Evolutionary conservation across 1,284 basidiomycete species (phyloP), one percentile per base, ranked within the genome.

Genomic region (Microstroma glucosiphilum): DNA sequence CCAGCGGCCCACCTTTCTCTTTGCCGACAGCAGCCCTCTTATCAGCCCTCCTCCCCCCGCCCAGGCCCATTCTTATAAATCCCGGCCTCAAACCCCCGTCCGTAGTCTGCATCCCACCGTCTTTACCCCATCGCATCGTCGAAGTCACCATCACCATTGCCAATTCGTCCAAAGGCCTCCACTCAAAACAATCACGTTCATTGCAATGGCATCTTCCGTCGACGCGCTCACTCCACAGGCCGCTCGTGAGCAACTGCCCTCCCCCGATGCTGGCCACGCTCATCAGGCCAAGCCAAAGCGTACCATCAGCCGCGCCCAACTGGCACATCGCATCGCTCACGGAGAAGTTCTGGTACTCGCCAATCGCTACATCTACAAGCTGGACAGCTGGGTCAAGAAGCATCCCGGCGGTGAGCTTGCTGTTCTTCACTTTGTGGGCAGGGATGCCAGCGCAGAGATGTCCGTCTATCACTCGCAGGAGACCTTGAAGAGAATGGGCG

Each of bases 381-480:
- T 96, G n/a, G 86, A 91, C 23, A 83, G 84, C 13, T 82, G 94
- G 96, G 86, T 94, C 21, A 80, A 84, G 2, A 82, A 84, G 2
- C 96, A 99, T 78, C 94, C 94, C 0, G 96, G 94, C 51, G 93
- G 94, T 60, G 82, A 86, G 13, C 87, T 96, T 56, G 86, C 92
- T 19, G 87, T 98, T 65, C 86, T 96, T 30, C 96, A 99, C 82
- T 97, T 94, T 76, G 88, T 96, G 40, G 96, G 96, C 1, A 86
- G 94, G 58, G 93, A 99, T 78, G 94, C 92, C 0, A 86, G 88
- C 2, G 90, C 96, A 82, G 94, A 99, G 80, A 89, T 97, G 55
- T 86, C 91, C 67, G 94, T 91, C 12, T 97, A 92, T 81, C 94
- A 99, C 79, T 83, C 84, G 1, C 84, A 86, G 40, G 80, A 83